phyloP scores from a whole-genome alignment of 805 yeast genomes.

The Myxozyma geophila region DNA sequence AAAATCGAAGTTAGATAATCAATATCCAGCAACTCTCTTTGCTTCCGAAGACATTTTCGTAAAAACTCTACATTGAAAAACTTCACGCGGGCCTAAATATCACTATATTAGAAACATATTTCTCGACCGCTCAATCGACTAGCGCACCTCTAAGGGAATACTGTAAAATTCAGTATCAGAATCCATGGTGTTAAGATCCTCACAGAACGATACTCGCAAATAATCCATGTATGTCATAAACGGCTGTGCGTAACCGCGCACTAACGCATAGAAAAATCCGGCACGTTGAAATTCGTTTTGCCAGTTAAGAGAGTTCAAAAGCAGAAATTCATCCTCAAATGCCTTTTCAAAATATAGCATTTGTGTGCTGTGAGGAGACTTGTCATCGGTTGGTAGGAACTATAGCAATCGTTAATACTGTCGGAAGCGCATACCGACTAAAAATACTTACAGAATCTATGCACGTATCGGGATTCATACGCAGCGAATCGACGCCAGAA shows the following conservation, averaged over 20 bases:
- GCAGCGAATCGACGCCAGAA: not conserved
- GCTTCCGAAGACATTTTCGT: not conserved
- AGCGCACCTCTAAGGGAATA: constrained; percentile 8
- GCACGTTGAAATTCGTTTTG: constrained; percentile 4
- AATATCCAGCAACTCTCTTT: not conserved
- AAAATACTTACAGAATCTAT: constrained; percentile 1
- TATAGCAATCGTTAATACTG: not conserved
- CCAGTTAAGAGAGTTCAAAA: constrained; percentile 5
- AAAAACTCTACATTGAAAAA: not conserved
- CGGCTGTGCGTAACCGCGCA: constrained; percentile 5
- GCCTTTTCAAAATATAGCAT: not conserved
- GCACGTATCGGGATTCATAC: not conserved
- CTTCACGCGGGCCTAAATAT: constrained; percentile 14
- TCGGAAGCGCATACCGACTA: too few species aligned
- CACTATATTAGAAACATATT: not conserved
- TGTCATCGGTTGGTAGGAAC: constrained; percentile 11
- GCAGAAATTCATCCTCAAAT: not conserved
- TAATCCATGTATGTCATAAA: constrained; percentile 2
- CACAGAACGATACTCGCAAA: not conserved
- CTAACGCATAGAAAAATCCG: not conserved
- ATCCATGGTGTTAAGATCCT: not conserved
- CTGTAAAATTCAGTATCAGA: not conserved
- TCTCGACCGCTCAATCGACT: not conserved
- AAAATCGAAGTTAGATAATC: not conserved
- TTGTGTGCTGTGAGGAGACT: constrained; percentile 6